Base-by-base conservation (phyloP, 2,329 filamentous ascomycete species). In the Parascedosporium putredinis region DNA sequence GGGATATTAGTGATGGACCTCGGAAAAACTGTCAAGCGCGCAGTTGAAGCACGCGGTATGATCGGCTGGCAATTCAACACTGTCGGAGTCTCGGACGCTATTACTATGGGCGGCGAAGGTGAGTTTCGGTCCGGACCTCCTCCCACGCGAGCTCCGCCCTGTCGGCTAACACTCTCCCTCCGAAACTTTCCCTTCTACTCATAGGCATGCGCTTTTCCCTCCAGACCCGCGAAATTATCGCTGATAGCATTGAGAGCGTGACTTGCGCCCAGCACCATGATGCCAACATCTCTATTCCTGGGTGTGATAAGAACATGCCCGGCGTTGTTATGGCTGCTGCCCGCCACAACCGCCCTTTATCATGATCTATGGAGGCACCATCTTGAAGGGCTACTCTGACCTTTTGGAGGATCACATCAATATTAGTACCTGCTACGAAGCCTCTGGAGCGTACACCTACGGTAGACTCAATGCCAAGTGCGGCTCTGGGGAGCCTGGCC, bases 271-370 rank as follows among this genome's bases (percentile, higher is more conserved):
- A 96, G 64, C 85, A 86, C 58, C 88, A 96, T 66, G 91, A 96
- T 63, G 91, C 89, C 52, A 94, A 90, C 65, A 90, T 96, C 63
- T 83, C 87, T 25, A 91, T 96, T 57, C 89, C 91, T 0, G 90
- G 90, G 9, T 96, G 90, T 64, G 90, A 96, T 71, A 96, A 96
- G 78, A 96, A 96, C 66, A 96, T 96, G 91, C 90, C 90, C 0
- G 90, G 90, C 55, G 84, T 87, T 14, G 74, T 93, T 55, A 95
- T 95, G 83, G 89, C 86, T 0, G 89, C 93, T 61, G 88, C 87
- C 12, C 79, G 91, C 51, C 88, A 94, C 68, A 96, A 96, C 67
- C 79, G 91, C 8, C 91, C 3, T 93, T 88, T 45, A 73, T 96
- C 62, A 95, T 96, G 89, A 84, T 97, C 52, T 97, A 96, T 64